These are phyloP conservation scores for Gastrodia elata DNA, from an alignment of 106 monocot genomes.

Conservation along the genomic window DNA sequence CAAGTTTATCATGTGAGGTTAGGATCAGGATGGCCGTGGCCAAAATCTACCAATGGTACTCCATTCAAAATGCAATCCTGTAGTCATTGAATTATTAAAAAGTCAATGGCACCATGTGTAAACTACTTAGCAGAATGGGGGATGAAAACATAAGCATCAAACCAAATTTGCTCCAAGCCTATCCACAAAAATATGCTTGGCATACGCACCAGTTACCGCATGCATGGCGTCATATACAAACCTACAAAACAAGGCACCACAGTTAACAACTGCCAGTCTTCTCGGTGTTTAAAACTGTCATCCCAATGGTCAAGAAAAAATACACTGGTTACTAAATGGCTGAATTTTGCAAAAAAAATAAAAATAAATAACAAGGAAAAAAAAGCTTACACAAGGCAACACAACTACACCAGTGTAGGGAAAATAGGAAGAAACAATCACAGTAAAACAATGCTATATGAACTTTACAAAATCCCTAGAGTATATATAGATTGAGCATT, in stretches of 20 bases:
- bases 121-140: background rate
- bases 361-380: background rate
- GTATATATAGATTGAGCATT: background rate
- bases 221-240: conserved; percentile 99
- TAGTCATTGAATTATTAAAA: conserved; percentile 8
- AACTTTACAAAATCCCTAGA: background rate
- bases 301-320: background rate
- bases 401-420: background rate
- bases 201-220: conserved; percentile 98
- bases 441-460: background rate
- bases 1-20: conserved; percentile 74
- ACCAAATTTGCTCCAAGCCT: conserved; percentile 81
- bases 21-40: conserved; percentile 95
- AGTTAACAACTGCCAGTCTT: background rate
- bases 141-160: background rate
- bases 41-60: conserved; percentile 94
- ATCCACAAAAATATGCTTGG: conserved; percentile 93
- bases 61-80: conserved; percentile 89
- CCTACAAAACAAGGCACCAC: conserved; percentile 28
- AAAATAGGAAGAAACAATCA: background rate
- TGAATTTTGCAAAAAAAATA: background rate
- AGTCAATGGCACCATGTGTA: background rate
- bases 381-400: background rate
- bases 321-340: background rate
- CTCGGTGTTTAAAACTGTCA: background rate